phyloP scores from a whole-genome alignment of 129 eudicot species.

The Flaveria trinervia region DNA sequence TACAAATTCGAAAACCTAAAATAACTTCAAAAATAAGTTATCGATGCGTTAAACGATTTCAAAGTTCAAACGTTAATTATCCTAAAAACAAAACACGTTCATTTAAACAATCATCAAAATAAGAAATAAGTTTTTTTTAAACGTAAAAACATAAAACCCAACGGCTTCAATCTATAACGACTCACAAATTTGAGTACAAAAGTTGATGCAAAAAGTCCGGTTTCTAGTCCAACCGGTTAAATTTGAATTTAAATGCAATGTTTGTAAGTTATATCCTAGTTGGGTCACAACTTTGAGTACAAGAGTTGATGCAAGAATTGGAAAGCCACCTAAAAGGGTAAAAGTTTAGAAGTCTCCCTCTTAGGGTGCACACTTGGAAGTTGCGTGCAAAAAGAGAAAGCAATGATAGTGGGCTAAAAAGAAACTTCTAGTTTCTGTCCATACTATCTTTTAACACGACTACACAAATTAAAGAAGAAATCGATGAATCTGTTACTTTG shows the following conservation, averaged over 20 bases:
- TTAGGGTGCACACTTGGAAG: conserved; percentile 36
- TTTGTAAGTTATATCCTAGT: conserved; percentile 12
- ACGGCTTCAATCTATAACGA: neutral
- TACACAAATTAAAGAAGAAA: neutral
- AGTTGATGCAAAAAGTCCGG: too few relatives aligned
- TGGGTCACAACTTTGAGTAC: conserved; percentile 1
- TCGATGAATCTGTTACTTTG: conserved; percentile 7
- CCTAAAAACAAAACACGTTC: neutral
- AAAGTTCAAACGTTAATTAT: too few relatives aligned
- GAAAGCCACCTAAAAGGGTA: conserved; percentile 16
- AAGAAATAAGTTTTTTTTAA: too few relatives aligned
- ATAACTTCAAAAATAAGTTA: too few relatives aligned
- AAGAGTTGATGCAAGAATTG: neutral
- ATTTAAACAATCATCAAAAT: too few relatives aligned
- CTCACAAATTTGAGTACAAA: neutral
- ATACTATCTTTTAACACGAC: conserved; percentile 29
- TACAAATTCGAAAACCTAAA: neutral
- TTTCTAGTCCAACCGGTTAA: neutral
- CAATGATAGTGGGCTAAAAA: conserved; percentile 7
- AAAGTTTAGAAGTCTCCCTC: conserved; percentile 34
- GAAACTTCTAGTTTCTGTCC: conserved; percentile 2
- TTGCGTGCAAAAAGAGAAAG: conserved; percentile 32
- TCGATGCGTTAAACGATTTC: neutral
- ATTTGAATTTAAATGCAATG: too few relatives aligned
- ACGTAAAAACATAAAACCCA: neutral